Percentiles rank a stretch among this genome's conserved stretches.
phyloP scores from a whole-genome alignment of 371 early-diverging fungal species.

The Mortierella sp. region DNA sequence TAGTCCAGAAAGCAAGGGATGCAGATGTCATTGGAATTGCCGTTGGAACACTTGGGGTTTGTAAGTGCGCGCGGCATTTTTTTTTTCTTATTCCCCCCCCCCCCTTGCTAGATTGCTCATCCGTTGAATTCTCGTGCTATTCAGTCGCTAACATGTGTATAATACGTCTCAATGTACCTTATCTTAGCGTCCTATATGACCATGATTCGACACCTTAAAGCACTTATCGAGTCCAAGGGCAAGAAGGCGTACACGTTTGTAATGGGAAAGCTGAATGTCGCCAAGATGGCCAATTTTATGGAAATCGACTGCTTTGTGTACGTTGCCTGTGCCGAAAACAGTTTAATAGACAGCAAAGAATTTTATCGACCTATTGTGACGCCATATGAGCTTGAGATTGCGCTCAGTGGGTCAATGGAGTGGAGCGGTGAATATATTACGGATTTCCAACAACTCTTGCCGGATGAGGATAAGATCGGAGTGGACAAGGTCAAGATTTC shows the following conservation, averaged over 20 bases:
- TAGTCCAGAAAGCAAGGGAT: slow-evolving; percentile 94
- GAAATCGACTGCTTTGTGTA: slow-evolving; percentile 93
- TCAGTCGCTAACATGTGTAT: neutral
- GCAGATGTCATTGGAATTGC: slow-evolving; percentile 94
- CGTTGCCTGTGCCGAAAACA: slow-evolving; percentile 95
- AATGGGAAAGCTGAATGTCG: slow-evolving; percentile 94
- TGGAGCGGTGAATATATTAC: slow-evolving; percentile 85
- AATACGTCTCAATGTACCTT: neutral
- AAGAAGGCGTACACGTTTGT: slow-evolving; percentile 92
- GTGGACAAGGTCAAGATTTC: slow-evolving; percentile 54
- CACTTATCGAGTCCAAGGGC: slow-evolving; percentile 74
- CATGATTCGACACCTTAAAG: slow-evolving; percentile 83
- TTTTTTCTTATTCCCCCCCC: neutral
- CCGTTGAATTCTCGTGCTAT: slow-evolving; percentile 8
- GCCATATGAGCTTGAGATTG: slow-evolving; percentile 90
- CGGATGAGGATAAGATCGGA: slow-evolving; percentile 50
- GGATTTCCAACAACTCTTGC: slow-evolving; percentile 74
- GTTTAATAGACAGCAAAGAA: slow-evolving; percentile 91
- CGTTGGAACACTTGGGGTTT: slow-evolving; percentile 94
- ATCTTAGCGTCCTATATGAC: slow-evolving; percentile 80
- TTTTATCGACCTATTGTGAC: slow-evolving; percentile 94
- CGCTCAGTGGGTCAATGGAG: slow-evolving; percentile 73
- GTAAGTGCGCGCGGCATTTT: slow-evolving; percentile 58
- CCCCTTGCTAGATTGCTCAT: neutral
- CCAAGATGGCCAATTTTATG: slow-evolving; percentile 95